These are phyloP conservation scores for Arabidopsis suecica DNA, from an alignment of 345 rosid genomes.

Conservation along the genomic window DNA sequence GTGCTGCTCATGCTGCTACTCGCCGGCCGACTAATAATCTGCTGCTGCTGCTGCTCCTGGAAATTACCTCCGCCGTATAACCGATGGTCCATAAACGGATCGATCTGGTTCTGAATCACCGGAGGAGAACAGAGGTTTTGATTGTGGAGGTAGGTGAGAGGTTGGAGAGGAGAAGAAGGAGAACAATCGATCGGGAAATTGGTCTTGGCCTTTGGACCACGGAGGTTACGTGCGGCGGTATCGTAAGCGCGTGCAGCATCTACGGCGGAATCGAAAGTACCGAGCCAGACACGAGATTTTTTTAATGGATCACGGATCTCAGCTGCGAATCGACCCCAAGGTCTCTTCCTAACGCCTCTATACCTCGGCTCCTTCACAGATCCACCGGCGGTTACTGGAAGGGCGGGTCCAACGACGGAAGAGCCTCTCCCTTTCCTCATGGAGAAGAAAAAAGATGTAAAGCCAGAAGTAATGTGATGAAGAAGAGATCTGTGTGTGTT, in stretches of 20 bases:
- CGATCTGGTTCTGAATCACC: slow-evolving; percentile 40
- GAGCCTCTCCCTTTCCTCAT: slow-evolving; percentile 78
- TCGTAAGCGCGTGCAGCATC: slow-evolving; percentile 96
- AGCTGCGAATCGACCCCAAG: slow-evolving; percentile 90
- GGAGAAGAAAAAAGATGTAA: background rate
- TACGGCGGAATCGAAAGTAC: slow-evolving; percentile 89
- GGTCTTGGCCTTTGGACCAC: slow-evolving; percentile 90
- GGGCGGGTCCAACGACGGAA: slow-evolving; percentile 38
- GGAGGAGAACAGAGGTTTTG: slow-evolving; percentile 37
- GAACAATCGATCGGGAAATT: slow-evolving; percentile 64
- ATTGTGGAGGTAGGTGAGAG: slow-evolving; percentile 32
- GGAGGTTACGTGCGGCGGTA: slow-evolving; percentile 75
- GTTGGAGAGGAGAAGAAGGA: slow-evolving; percentile 46
- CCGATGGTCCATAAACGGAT: slow-evolving; percentile 56
- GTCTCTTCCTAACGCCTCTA: slow-evolving; percentile 92
- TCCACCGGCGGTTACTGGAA: slow-evolving; percentile 46
- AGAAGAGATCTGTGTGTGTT: slow-evolving; percentile 42
- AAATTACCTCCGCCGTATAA: slow-evolving; percentile 50
- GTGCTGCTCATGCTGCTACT: slow-evolving; percentile 95
- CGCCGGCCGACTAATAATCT: slow-evolving; percentile 62
- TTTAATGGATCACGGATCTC: slow-evolving; percentile 96
- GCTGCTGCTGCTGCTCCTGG: slow-evolving; percentile 41
- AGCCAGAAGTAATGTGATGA: slow-evolving; percentile 40
- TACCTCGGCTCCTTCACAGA: slow-evolving; percentile 66
- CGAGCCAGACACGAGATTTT: slow-evolving; percentile 90